Conservation (phyloP, 2,329 filamentous ascomycete genomes). For the Colletotrichum gloeosporioides region DNA sequence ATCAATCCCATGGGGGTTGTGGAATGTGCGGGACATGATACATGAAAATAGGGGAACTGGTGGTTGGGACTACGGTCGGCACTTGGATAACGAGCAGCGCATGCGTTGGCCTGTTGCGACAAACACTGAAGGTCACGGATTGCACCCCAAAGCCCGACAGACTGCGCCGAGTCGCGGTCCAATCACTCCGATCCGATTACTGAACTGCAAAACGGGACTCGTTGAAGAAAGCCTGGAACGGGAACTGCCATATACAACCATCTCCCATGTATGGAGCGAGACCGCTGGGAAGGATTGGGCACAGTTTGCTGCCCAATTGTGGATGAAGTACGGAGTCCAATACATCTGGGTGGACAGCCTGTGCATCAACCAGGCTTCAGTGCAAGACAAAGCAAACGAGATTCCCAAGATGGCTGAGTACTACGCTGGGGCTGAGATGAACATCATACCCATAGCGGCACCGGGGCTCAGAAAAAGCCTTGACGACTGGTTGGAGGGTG, state of each 20-base stretch:
- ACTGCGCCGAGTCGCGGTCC: rapidly evolving
- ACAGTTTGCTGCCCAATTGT: neutral
- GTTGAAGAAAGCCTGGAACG: neutral
- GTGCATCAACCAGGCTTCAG: neutral
- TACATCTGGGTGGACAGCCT: neutral
- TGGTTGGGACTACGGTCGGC: neutral
- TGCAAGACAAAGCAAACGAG: neutral
- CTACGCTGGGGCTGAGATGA: neutral
- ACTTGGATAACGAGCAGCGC: neutral
- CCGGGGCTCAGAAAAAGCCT: neutral
- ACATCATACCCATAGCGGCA: neutral
- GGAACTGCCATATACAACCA: neutral
- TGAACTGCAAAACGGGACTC: neutral
- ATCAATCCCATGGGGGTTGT: neutral
- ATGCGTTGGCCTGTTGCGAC: neutral
- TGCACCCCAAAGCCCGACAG: neutral
- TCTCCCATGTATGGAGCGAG: neutral
- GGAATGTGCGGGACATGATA: neutral
- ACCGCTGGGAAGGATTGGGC: neutral
- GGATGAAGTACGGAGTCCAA: neutral
- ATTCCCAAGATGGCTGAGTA: neutral
- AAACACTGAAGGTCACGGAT: neutral
- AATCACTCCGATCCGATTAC: neutral
- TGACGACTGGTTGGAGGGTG: neutral
- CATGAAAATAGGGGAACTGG: neutral